Conservation (phyloP, 139 green algal genomes). For the Micromonas commoda region DNA sequence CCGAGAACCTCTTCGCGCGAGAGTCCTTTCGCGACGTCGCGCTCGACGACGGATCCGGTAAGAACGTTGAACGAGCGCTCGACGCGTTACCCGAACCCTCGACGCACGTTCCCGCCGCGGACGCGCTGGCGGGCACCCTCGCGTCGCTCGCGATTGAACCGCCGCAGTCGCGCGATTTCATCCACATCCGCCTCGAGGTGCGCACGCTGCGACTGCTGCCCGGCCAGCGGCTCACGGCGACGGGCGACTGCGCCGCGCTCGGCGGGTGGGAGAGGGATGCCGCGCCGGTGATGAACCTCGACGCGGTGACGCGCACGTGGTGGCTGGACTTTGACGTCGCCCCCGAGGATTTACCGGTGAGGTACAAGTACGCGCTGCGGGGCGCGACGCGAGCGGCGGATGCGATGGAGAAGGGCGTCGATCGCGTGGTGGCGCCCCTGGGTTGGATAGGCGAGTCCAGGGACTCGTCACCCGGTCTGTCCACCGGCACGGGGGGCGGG, state of each 20-base stretch:
- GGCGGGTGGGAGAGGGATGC: constrained; percentile 70
- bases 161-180: too few relatives aligned
- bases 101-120: not conserved
- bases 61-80: not conserved
- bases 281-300: constrained; percentile 13
- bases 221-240: constrained; percentile 39
- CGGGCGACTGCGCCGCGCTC: constrained; percentile 56
- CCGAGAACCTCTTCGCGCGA: constrained; percentile 47
- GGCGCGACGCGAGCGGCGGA: not conserved
- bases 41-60: not conserved
- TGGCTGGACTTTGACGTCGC: constrained; percentile 53
- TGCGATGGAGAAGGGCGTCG: constrained; percentile 39
- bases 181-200: not conserved
- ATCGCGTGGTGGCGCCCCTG: constrained; percentile 30
- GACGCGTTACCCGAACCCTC: not conserved
- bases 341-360: constrained; percentile 61
- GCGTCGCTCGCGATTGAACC: not conserved
- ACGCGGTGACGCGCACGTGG: constrained; percentile 32
- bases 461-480: too few relatives aligned
- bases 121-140: not conserved
- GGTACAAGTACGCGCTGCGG: constrained; percentile 67
- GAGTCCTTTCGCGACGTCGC: constrained; percentile 60
- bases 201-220: not conserved
- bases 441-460: not conserved
- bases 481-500: too few relatives aligned